These are phyloP conservation scores for Naganishia albida DNA, from an alignment of 1,284 basidiomycete genomes.

Conservation along the genomic window DNA sequence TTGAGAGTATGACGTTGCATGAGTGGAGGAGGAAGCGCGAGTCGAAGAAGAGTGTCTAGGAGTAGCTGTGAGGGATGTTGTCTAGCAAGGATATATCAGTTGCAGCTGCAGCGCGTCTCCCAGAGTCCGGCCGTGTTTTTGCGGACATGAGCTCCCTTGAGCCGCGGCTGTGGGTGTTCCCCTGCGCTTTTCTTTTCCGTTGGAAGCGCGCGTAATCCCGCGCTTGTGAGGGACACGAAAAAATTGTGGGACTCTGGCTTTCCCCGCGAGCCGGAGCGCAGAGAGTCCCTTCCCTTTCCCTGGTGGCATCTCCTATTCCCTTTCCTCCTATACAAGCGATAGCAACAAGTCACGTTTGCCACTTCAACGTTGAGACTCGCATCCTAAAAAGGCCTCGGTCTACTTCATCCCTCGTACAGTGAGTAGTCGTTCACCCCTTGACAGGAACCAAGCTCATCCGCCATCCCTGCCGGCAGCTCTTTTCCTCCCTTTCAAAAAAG, in stretches of 20 bases:
- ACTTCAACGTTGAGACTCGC: background rate
- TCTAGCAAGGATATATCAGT: background rate
- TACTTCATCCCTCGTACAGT: conserved; percentile 25
- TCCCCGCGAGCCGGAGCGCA: background rate
- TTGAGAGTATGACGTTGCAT: conserved; percentile 51
- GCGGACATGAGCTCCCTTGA: conserved; percentile 3
- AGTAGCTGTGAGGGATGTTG: background rate
- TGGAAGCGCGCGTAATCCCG: conserved; percentile 2
- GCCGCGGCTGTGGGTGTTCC: background rate
- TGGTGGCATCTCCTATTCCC: background rate
- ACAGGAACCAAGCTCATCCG: background rate
- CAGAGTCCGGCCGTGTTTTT: no score
- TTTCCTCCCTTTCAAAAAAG: conserved; percentile 26
- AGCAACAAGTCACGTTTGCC: background rate
- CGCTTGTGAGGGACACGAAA: conserved; percentile 9
- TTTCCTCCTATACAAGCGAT: conserved; percentile 14
- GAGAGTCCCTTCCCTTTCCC: background rate
- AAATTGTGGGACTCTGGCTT: conserved; percentile 3
- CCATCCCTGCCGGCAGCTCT: conserved; percentile 3
- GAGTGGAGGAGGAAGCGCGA: conserved; percentile 27
- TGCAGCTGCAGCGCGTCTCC: background rate
- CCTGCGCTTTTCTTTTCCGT: background rate
- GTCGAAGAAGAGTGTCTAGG: conserved; percentile 29
- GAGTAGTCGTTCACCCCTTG: no score
- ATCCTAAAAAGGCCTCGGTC: conserved; percentile 27